Percentiles rank a stretch among this genome's conserved stretches.
Conservation (phyloP, 257 asterid genomes). For the Penstemon davidsonii region DNA sequence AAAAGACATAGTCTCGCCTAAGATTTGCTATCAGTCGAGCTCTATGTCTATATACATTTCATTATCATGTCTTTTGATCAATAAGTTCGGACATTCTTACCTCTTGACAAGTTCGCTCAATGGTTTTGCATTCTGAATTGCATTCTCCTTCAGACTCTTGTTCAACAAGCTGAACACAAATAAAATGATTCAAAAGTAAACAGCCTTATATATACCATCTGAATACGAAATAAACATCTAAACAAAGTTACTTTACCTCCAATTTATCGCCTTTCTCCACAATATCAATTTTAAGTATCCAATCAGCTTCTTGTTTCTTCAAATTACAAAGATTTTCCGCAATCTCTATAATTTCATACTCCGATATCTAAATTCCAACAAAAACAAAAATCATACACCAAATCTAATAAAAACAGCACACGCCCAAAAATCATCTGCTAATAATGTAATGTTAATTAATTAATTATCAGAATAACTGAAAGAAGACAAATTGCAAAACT, state of each 20-base stretch:
- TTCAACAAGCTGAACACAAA: slow-evolving; percentile 73
- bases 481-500: background rate
- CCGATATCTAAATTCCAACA: slow-evolving; percentile 37
- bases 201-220: slow-evolving; percentile 19
- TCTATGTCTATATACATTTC: too few species aligned
- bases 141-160: slow-evolving; percentile 96
- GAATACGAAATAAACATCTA: slow-evolving; percentile 11
- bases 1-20: too few species aligned
- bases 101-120: slow-evolving; percentile 98
- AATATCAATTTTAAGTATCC: slow-evolving; percentile 95
- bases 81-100: slow-evolving; percentile 35
- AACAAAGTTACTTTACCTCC: slow-evolving; percentile 50
- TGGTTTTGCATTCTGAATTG: slow-evolving; percentile 85
- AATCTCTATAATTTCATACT: slow-evolving; percentile 83
- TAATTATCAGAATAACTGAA: background rate
- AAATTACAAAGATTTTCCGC: slow-evolving; percentile 92
- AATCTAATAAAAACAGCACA: too few species aligned
- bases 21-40: too few species aligned
- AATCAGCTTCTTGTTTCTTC: slow-evolving; percentile 96
- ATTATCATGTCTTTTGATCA: too few species aligned
- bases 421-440: slow-evolving; percentile 32
- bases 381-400: too few species aligned
- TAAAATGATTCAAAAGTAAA: slow-evolving; percentile 27
- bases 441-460: slow-evolving; percentile 23
- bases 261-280: slow-evolving; percentile 79